phyloP scores from a whole-genome alignment of 1,139 yeast genomes.

The Pichia sp. region DNA sequence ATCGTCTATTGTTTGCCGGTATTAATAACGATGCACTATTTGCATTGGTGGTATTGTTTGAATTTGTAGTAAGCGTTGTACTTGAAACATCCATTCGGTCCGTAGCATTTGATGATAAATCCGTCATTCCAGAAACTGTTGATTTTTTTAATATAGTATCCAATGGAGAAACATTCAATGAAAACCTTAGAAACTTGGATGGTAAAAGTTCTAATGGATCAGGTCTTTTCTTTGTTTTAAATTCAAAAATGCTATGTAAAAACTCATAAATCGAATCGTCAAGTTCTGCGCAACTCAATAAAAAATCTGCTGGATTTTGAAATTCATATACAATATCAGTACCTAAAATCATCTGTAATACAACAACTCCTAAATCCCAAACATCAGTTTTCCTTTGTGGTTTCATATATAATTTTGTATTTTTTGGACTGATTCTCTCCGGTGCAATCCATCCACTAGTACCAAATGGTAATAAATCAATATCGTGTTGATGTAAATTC shows the following conservation, averaged over 20 bases:
- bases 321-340: constrained; percentile 46
- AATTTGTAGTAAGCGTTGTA: neutral
- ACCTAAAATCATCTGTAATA: constrained; percentile 68
- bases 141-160: constrained; percentile 14
- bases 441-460: constrained; percentile 66
- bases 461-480: constrained; percentile 23
- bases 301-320: constrained; percentile 56
- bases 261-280: constrained; percentile 60
- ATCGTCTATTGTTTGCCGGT: constrained; percentile 3
- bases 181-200: constrained; percentile 70
- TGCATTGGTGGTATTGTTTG: neutral
- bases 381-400: constrained; percentile 81
- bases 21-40: neutral
- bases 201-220: constrained; percentile 82
- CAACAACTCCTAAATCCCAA: constrained; percentile 83
- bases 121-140: neutral
- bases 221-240: constrained; percentile 65
- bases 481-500: constrained; percentile 28
- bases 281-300: constrained; percentile 37
- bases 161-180: constrained; percentile 36
- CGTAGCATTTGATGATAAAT: neutral
- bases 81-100: too few relatives aligned
- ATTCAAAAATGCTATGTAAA: constrained; percentile 56
- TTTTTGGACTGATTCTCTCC: constrained; percentile 43
- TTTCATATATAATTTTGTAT: constrained; percentile 26